Evolutionary conservation across 352 stramenopile genomes (phyloP).

Genomic region (Globisporangium rhizosaccharum): DNA sequence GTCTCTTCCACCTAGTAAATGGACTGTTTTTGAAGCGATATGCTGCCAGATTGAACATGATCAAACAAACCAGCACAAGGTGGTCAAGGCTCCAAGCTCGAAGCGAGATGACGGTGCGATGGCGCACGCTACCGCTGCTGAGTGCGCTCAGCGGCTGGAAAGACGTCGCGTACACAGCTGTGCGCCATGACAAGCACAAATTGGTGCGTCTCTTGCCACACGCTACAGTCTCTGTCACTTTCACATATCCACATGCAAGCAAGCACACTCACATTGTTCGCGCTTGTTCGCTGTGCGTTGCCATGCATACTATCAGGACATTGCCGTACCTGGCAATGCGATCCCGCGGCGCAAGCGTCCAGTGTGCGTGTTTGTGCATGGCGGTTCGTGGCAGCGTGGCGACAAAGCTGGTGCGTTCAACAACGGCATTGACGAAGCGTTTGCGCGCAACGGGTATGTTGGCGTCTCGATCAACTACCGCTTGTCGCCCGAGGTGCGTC

Average conservation of each 20-base stretch:
- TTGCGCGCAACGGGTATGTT: conserved; percentile 44
- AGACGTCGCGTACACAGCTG: conserved; percentile 50
- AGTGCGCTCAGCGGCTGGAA: conserved; percentile 47
- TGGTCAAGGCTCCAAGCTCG: background rate
- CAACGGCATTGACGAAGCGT: conserved; percentile 49
- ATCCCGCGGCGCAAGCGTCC: conserved; percentile 30
- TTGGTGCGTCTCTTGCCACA: conserved; percentile 21
- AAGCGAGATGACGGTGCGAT: conserved; percentile 7
- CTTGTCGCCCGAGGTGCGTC: conserved; percentile 61
- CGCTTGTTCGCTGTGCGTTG: background rate
- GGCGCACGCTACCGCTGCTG: conserved; percentile 25
- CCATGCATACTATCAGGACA: conserved; percentile 26
- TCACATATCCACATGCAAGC: background rate
- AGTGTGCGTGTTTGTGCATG: conserved; percentile 79
- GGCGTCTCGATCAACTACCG: conserved; percentile 81
- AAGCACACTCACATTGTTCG: background rate
- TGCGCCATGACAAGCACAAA: conserved; percentile 38
- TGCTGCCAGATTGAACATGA: too few species aligned
- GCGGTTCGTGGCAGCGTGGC: conserved; percentile 78
- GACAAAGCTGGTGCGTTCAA: conserved; percentile 72
- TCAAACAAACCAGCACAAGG: too few species aligned
- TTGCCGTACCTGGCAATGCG: conserved; percentile 40
- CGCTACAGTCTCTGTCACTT: background rate
- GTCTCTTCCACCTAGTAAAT: background rate
- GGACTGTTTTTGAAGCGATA: background rate